Evolutionary conservation across 2,329 filamentous ascomycete species (phyloP), one percentile per base, ranked within the genome.

Genomic region (Metarhizium anisopliae): DNA sequence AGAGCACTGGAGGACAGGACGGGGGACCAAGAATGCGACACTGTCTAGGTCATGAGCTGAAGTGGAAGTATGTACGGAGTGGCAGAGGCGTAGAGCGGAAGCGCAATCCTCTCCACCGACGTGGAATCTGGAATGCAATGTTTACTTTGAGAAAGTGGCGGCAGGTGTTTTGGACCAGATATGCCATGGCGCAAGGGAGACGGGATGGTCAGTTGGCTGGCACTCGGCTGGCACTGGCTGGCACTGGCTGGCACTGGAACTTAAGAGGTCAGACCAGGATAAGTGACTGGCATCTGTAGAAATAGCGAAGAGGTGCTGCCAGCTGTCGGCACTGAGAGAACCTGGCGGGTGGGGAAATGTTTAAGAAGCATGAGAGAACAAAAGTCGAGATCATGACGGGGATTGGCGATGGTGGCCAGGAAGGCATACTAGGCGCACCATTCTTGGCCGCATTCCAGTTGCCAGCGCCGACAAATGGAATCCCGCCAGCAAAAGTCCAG

Each of bases 41-140:
- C 20, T 49, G 10, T 30, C 20, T 14, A 45, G 45, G 51, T 29
- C 47, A 20, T 40, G 57, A 54, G 54, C 53, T 58, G 45, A 59
- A 59, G 55, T 45, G 55, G 52, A 53, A 57, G 51, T 20, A 25
- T 25, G 25, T 25, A 25, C 25, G 25, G 25, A 25, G 25, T 25
- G 25, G 25, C 25, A 16, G 43, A 47, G 56, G 30, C 42, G 52
- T 52, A 25, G 47, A 38, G 43, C 14, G 8, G 43, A 47, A 47
- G 43, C 20, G 38, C 43, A 53, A 29, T 25, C 32, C 3, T 32
- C 36, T 53, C 40, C 40, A 42, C 35, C 51, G 40, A 38, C 18
- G 42, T 40, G 45, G 13, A 47, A 55, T 47, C 47, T 60, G 60
- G 61, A 62, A 63, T 63, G 60, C 55, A 63, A 59, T 58, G 54